Conservation (phyloP, 169 alveolate genomes). For the Neospora caninum region DNA sequence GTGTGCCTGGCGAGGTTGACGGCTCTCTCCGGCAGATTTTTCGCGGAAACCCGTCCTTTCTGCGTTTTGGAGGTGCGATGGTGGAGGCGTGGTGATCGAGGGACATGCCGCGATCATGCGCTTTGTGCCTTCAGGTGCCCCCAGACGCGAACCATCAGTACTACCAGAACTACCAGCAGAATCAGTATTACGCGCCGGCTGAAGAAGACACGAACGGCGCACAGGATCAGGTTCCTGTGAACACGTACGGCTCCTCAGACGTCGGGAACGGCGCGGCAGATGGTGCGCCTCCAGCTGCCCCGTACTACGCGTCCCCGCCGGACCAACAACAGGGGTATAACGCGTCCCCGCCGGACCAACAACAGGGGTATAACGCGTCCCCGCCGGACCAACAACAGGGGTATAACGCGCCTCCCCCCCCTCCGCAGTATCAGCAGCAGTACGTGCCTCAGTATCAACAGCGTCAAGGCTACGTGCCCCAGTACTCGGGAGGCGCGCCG, state of each 20-base stretch:
- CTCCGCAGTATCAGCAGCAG: neutral
- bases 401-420: neutral
- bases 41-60: no score
- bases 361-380: neutral
- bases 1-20: no score
- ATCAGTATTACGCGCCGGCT: neutral
- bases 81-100: no score
- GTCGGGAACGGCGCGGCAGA: neutral
- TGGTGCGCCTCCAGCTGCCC: neutral
- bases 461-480: neutral
- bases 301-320: neutral
- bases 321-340: neutral
- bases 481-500: neutral
- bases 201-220: neutral
- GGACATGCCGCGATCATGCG: no score
- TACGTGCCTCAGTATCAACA: neutral
- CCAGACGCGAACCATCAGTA: neutral
- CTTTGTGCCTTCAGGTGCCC: no score
- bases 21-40: no score
- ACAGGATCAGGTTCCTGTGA: neutral
- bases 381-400: neutral
- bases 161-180: conserved; percentile 11
- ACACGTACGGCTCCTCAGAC: neutral
- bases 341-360: neutral
- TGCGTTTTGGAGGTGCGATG: no score